phyloP scores from a whole-genome alignment of 441 rosid genomes.

The Populus trichocarpa region DNA sequence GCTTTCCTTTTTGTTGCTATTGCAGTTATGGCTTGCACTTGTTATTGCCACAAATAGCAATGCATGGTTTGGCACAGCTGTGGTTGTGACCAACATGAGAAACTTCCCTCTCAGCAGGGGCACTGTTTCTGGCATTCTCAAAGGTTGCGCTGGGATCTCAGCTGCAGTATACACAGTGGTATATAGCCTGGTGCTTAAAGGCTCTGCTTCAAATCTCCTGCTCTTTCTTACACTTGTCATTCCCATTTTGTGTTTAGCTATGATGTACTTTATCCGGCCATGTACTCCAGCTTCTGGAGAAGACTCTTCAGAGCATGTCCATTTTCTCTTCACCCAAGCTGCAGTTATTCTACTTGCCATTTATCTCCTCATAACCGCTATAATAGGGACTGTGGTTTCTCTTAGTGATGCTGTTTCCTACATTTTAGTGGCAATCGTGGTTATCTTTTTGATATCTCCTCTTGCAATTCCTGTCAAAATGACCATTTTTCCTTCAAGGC shows the following conservation, averaged over 20 bases:
- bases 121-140: slow-evolving; percentile 89
- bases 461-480: slow-evolving; percentile 91
- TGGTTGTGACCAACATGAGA: slow-evolving; percentile 96
- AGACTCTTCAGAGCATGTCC: slow-evolving; percentile 74
- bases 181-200: slow-evolving; percentile 54
- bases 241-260: slow-evolving; percentile 60
- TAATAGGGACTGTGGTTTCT: slow-evolving; percentile 40
- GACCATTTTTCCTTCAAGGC: slow-evolving; percentile 69
- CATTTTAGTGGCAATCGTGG: slow-evolving; percentile 51
- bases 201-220: slow-evolving; percentile 59
- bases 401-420: slow-evolving; percentile 43
- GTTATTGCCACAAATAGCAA: slow-evolving; percentile 72
- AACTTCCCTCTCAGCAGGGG: slow-evolving; percentile 93
- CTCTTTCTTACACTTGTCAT: slow-evolving; percentile 68
- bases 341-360: slow-evolving; percentile 61
- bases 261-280: slow-evolving; percentile 73
- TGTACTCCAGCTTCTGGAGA: slow-evolving; percentile 86
- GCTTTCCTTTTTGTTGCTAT: slow-evolving; percentile 13
- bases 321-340: slow-evolving; percentile 69
- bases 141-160: slow-evolving; percentile 83
- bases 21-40: slow-evolving; percentile 82
- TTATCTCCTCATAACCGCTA: slow-evolving; percentile 56
- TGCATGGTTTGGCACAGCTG: slow-evolving; percentile 94
- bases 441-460: slow-evolving; percentile 62
- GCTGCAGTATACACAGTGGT: slow-evolving; percentile 80